phyloP scores from a whole-genome alignment of 257 asterid species.

The Galeopsis tetrahit region DNA sequence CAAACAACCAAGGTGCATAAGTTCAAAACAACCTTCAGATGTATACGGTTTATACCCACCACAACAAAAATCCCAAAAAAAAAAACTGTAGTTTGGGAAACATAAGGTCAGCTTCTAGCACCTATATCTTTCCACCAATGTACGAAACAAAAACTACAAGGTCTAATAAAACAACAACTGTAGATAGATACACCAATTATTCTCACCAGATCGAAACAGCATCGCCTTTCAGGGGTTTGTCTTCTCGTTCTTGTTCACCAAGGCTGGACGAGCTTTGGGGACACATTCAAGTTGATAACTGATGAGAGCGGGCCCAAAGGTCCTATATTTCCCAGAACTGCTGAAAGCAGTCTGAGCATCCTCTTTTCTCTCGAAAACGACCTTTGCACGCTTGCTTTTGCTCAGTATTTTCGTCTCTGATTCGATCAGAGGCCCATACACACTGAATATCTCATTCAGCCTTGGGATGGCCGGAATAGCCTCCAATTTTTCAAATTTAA shows the following conservation, averaged over 20 bases:
- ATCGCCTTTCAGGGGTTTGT: slow-evolving; percentile 26
- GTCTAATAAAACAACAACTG: slow-evolving; percentile 21
- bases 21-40: slow-evolving; percentile 16
- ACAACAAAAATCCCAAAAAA: slow-evolving; percentile 14
- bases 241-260: slow-evolving; percentile 45
- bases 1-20: not conserved
- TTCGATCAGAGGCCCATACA: slow-evolving; percentile 64
- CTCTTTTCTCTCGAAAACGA: slow-evolving; percentile 57
- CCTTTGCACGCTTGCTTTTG: slow-evolving; percentile 67
- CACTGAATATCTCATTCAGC: slow-evolving; percentile 64
- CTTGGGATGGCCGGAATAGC: slow-evolving; percentile 57
- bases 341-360: slow-evolving; percentile 83
- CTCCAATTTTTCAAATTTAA: slow-evolving; percentile 53
- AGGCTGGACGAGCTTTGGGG: slow-evolving; percentile 34
- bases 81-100: slow-evolving; percentile 5
- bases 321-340: slow-evolving; percentile 66
- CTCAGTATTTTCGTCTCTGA: slow-evolving; percentile 51
- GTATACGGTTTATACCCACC: slow-evolving; percentile 21
- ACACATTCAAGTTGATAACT: slow-evolving; percentile 61
- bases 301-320: slow-evolving; percentile 72
- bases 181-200: slow-evolving; percentile 27
- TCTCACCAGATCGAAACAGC: slow-evolving; percentile 39
- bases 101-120: slow-evolving; percentile 39
- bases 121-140: slow-evolving; percentile 32
- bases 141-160: slow-evolving; percentile 18